Evolutionary conservation across 768 basidiomycete species (phyloP).

Genomic region (Macrolepiota albuminosa): DNA sequence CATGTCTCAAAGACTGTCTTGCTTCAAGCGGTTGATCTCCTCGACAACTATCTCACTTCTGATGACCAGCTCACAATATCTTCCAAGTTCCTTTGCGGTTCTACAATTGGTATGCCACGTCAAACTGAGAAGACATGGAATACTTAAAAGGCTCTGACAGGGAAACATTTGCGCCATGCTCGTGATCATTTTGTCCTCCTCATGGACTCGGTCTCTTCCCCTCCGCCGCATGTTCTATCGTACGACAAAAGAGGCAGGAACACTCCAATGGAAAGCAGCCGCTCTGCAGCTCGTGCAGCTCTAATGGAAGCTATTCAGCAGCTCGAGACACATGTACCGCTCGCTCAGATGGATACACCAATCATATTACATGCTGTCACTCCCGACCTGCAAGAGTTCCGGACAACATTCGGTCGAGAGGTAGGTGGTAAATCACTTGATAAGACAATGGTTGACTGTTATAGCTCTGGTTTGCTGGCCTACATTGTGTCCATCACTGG

Average conservation of each 20-base stretch:
- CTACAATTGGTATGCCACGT: constrained; percentile 65
- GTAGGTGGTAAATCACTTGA: constrained; percentile 30
- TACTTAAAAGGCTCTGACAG: constrained; percentile 29
- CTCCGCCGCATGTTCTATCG: constrained; percentile 50
- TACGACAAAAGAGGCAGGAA: constrained; percentile 76
- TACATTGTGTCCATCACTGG: constrained; percentile 90
- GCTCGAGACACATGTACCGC: constrained; percentile 50
- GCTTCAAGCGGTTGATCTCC: constrained; percentile 66
- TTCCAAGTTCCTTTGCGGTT: constrained; percentile 80
- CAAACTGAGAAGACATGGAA: not conserved
- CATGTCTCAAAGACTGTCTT: constrained; percentile 65
- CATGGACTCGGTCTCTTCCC: constrained; percentile 44
- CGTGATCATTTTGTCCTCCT: constrained; percentile 78
- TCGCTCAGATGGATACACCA: constrained; percentile 44
- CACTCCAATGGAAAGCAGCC: constrained; percentile 78
- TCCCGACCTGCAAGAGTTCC: constrained; percentile 67
- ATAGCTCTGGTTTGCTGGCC: constrained; percentile 80
- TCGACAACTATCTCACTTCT: constrained; percentile 58
- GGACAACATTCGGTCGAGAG: constrained; percentile 82
- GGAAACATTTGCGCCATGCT: constrained; percentile 84
- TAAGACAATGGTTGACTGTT: not conserved
- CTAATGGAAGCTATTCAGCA: constrained; percentile 50
- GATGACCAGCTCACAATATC: constrained; percentile 66
- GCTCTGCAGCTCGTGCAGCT: constrained; percentile 52
- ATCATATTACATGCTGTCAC: constrained; percentile 78